A percentile compares a stretch with the other conserved stretches of the same genome.
Evolutionary conservation across 495 filamentous ascomycete species (phyloP).

Genomic region (Xylaria bambusicola): DNA sequence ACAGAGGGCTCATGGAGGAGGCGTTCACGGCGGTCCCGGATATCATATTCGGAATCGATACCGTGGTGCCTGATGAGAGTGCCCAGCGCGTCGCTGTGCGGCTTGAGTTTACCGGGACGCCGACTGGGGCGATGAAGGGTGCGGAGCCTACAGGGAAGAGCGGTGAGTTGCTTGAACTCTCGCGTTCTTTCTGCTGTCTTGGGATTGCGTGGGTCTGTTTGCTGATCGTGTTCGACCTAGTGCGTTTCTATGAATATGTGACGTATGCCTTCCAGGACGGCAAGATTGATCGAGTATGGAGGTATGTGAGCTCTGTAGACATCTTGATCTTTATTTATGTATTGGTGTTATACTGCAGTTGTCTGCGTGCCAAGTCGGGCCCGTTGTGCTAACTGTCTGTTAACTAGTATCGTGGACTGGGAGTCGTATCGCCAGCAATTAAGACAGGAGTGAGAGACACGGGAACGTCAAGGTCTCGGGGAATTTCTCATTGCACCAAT

Average conservation of each 20-base stretch:
- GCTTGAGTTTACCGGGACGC: conserved; percentile 34
- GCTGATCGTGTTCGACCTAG: neutral
- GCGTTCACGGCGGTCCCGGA: conserved; percentile 31
- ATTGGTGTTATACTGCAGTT: neutral
- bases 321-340: neutral
- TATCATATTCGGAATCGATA: conserved; percentile 25
- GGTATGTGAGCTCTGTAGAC: neutral
- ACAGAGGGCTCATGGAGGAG: conserved; percentile 31
- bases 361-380: neutral
- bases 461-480: neutral
- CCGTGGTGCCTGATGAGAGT: conserved; percentile 27
- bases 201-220: neutral
- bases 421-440: conserved; percentile 31
- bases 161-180: neutral
- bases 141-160: conserved; percentile 24
- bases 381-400: neutral
- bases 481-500: neutral
- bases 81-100: conserved; percentile 31
- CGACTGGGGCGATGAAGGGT: conserved; percentile 16
- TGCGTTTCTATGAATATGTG: conserved; percentile 35
- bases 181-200: too few species aligned
- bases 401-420: conserved; percentile 33
- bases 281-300: conserved; percentile 37
- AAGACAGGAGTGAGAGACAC: neutral
- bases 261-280: conserved; percentile 39